Conservation (phyloP, 176 grass and related monocot genomes). For the Oropetium thomaeum region DNA sequence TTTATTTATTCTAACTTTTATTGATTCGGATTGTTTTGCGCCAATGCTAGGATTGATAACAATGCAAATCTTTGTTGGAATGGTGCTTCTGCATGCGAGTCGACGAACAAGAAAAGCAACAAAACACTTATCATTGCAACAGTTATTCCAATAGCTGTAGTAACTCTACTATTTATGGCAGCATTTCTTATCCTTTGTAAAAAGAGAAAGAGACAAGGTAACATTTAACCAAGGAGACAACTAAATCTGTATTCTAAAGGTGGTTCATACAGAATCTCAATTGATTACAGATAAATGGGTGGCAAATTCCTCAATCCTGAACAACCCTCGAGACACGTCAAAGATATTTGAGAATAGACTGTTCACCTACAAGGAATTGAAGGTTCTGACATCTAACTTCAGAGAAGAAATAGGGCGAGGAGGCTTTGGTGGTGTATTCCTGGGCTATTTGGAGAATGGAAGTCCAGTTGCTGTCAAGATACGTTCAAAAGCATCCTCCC, state of each 20-base stretch:
- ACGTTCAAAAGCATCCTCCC: slow-evolving; percentile 35
- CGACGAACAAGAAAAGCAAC: slow-evolving; percentile 9
- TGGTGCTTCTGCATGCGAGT: slow-evolving; percentile 3
- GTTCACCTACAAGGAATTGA: slow-evolving; percentile 69
- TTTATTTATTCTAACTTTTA: not conserved
- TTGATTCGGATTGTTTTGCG: not conserved
- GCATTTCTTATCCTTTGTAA: slow-evolving; percentile 7
- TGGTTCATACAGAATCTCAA: not conserved
- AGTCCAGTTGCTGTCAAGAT: slow-evolving; percentile 76
- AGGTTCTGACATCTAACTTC: slow-evolving; percentile 60
- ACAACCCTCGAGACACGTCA: not conserved
- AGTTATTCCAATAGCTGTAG: slow-evolving; percentile 19
- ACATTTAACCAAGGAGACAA: not conserved
- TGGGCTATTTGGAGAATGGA: slow-evolving; percentile 56
- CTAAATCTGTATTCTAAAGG: not conserved
- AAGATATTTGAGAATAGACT: slow-evolving; percentile 33
- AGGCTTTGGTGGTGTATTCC: slow-evolving; percentile 70
- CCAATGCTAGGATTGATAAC: slow-evolving; percentile 35
- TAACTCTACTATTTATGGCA: slow-evolving; percentile 30
- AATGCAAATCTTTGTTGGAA: slow-evolving; percentile 34
- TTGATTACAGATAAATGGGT: slow-evolving; percentile 21
- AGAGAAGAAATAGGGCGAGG: slow-evolving; percentile 57
- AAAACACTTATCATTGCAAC: slow-evolving; percentile 28
- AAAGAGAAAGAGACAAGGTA: slow-evolving; percentile 34
- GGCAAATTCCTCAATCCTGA: not conserved